phyloP scores from a whole-genome alignment of 352 stramenopile genomes.

The Phytophthora pluvialis region DNA sequence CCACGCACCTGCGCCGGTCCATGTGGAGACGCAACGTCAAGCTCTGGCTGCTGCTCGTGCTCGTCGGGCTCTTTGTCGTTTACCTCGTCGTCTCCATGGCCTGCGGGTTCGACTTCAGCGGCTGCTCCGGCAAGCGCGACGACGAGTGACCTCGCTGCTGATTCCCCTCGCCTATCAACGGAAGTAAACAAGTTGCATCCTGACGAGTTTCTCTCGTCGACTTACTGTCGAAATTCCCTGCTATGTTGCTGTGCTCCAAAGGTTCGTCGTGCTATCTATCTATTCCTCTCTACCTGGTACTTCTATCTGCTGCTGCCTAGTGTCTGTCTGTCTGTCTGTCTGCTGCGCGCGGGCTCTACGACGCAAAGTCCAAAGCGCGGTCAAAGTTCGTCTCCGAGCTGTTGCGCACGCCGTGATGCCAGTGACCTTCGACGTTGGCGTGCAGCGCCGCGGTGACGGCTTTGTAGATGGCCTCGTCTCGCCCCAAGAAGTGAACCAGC shows the following conservation, averaged over 20 bases:
- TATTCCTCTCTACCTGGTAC: constrained; percentile 24
- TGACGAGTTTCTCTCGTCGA: constrained; percentile 6
- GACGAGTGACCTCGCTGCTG: constrained; percentile 30
- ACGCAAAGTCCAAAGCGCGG: constrained; percentile 74
- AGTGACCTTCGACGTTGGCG: constrained; percentile 64
- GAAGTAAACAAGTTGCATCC: constrained; percentile 16
- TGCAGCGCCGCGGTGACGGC: constrained; percentile 72
- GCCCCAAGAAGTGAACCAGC: constrained; percentile 76
- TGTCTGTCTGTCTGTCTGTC: constrained; percentile 1
- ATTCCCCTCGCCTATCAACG: not conserved
- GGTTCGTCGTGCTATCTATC: constrained; percentile 20
- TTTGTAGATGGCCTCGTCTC: constrained; percentile 70
- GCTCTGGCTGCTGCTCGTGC: constrained; percentile 81
- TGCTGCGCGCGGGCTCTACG: constrained; percentile 16
- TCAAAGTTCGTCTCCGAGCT: constrained; percentile 80
- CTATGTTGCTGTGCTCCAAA: constrained; percentile 9
- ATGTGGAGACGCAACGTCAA: constrained; percentile 92
- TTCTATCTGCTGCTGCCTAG: constrained; percentile 21
- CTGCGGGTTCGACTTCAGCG: constrained; percentile 86
- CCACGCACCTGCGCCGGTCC: constrained; percentile 85
- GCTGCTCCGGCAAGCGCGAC: constrained; percentile 68
- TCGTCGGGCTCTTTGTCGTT: constrained; percentile 80
- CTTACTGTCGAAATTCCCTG: not conserved
- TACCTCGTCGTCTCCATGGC: constrained; percentile 90
- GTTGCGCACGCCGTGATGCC: constrained; percentile 74